Evolutionary conservation across 352 stramenopile species (phyloP).

Genomic region (Globisporangium paroecandrum): DNA sequence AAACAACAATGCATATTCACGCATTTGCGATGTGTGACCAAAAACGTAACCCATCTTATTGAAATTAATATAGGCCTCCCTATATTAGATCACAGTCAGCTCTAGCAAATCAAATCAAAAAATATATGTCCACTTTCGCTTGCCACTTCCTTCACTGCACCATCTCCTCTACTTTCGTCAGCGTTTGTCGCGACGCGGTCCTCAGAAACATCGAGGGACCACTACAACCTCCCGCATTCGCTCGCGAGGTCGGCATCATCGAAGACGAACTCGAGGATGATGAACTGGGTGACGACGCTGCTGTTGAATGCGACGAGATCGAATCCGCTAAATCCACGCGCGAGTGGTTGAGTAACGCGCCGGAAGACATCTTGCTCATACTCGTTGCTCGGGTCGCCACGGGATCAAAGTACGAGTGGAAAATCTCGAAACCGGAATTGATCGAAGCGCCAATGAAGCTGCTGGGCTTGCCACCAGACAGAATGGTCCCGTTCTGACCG

Average conservation of each 20-base stretch:
- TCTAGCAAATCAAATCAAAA: slow-evolving; percentile 6
- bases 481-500: slow-evolving; percentile 7
- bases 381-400: not conserved
- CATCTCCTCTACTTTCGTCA: slow-evolving; percentile 27
- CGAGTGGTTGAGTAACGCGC: not conserved
- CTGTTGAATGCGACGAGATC: not conserved
- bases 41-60: too few species aligned
- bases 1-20: too few species aligned
- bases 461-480: slow-evolving; percentile 22
- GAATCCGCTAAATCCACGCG: not conserved
- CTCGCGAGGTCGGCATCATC: slow-evolving; percentile 4
- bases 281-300: not conserved
- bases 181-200: slow-evolving; percentile 14
- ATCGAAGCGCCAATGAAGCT: slow-evolving; percentile 59
- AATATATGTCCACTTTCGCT: not conserved
- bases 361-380: not conserved
- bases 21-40: too few species aligned
- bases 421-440: slow-evolving; percentile 69
- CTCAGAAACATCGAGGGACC: slow-evolving; percentile 12
- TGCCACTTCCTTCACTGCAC: slow-evolving; percentile 25
- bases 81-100: too few species aligned
- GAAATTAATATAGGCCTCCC: too few species aligned
- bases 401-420: slow-evolving; percentile 75
- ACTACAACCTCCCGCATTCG: slow-evolving; percentile 19
- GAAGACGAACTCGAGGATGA: slow-evolving; percentile 2